Percentiles rank a stretch among this genome's conserved stretches.
These are phyloP conservation scores for Colletotrichum trifolii DNA, from an alignment of 2,329 filamentous ascomycete genomes.

Conservation along the genomic window DNA sequence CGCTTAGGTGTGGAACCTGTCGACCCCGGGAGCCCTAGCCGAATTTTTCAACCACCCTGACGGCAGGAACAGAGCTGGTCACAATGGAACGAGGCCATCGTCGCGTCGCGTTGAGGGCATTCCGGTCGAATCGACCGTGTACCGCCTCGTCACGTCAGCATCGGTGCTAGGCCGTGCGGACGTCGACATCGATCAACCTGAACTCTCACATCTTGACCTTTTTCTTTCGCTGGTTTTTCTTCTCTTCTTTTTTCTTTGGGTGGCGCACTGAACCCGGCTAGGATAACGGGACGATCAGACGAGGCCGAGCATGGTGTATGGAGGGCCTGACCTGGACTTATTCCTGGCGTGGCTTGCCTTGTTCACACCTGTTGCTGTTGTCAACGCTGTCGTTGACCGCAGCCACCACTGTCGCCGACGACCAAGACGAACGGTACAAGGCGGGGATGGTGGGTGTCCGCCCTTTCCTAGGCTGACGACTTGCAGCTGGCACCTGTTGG, in stretches of 20 bases:
- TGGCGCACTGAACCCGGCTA: slow-evolving; percentile 33
- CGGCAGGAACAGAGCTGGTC: slow-evolving; percentile 4
- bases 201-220: slow-evolving; percentile 23
- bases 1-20: neutral
- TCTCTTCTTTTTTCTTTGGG: too few species aligned
- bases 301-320: slow-evolving; percentile 32
- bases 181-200: slow-evolving; percentile 30
- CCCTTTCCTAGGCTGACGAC: slow-evolving; percentile 19
- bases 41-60: slow-evolving; percentile 5
- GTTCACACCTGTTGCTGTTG: slow-evolving; percentile 10
- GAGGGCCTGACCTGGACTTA: slow-evolving; percentile 14
- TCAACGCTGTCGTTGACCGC: slow-evolving; percentile 20
- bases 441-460: slow-evolving; percentile 15
- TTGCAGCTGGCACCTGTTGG: slow-evolving; percentile 31
- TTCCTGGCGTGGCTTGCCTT: slow-evolving; percentile 29
- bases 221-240: too few species aligned
- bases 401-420: slow-evolving; percentile 15
- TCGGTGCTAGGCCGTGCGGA: slow-evolving; percentile 36
- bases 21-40: slow-evolving; percentile 29
- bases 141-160: slow-evolving; percentile 41
- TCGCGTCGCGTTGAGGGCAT: slow-evolving; percentile 41
- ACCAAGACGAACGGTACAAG: slow-evolving; percentile 14
- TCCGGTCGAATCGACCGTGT: slow-evolving; percentile 7
- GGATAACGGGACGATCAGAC: slow-evolving; percentile 44
- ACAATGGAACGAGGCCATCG: slow-evolving; percentile 16